These are phyloP conservation scores for Malus domestica DNA, from an alignment of 306 rosid species.

Conservation along the genomic window ASM211411v1 NC_041793.1:30577001-30577500, in stretches of 20 bases:
- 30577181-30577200: constrained; percentile 82
- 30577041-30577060: neutral
- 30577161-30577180: constrained; percentile 74
- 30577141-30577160: neutral
- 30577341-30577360: neutral
- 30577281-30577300: neutral
- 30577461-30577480: neutral
- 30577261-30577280: constrained; percentile 15
- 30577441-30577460: neutral
- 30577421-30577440: neutral
- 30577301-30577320: neutral
- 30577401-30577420: neutral
- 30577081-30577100: neutral
- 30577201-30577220: constrained; percentile 83
- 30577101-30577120: neutral
- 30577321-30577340: neutral
- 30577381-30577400: neutral
- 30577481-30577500: neutral
- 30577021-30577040: neutral
- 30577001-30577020: neutral
- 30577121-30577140: neutral
- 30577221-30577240: constrained; percentile 70
- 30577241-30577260: constrained; percentile 37
- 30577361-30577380: neutral
- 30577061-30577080: neutral